Conservation (phyloP, 2,329 filamentous ascomycete species). For the Phialophora macrospora region DNA sequence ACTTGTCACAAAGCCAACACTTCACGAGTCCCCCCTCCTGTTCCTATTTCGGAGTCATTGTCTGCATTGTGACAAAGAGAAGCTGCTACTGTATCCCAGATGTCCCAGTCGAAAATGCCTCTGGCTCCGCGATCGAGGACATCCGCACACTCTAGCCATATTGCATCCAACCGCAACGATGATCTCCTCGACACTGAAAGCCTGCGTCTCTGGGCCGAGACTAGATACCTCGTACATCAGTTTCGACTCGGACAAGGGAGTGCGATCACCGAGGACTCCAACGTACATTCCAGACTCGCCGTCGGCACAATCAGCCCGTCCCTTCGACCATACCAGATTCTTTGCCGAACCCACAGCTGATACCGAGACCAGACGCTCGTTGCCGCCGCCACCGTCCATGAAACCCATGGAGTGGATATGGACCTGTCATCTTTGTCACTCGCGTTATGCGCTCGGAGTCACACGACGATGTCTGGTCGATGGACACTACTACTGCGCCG, state of each 20-base stretch:
- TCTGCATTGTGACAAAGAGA: slow-evolving; percentile 18
- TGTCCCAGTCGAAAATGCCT: neutral
- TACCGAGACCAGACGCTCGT: neutral
- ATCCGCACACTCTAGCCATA: neutral
- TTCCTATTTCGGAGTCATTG: slow-evolving; percentile 14
- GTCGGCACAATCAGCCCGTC: slow-evolving; percentile 8
- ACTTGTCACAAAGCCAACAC: slow-evolving; percentile 1
- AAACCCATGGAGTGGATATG: slow-evolving; percentile 52
- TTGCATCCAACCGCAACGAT: neutral
- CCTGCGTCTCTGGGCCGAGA: slow-evolving; percentile 3
- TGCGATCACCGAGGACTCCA: slow-evolving; percentile 35
- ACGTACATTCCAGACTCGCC: slow-evolving; percentile 30
- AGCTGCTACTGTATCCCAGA: slow-evolving; percentile 8
- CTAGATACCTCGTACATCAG: slow-evolving; percentile 24
- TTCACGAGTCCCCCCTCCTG: neutral
- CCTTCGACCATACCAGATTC: slow-evolving; percentile 28
- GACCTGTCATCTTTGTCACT: slow-evolving; percentile 59
- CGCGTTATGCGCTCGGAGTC: slow-evolving; percentile 54
- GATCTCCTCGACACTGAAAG: neutral
- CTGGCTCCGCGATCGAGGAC: neutral
- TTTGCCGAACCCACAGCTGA: neutral
- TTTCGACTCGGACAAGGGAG: slow-evolving; percentile 19
- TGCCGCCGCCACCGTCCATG: slow-evolving; percentile 27
- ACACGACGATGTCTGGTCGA: slow-evolving; percentile 61
- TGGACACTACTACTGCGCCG: slow-evolving; percentile 60